phyloP scores from a whole-genome alignment of 2,329 filamentous ascomycete species.

The Parastagonospora nodorum region DNA sequence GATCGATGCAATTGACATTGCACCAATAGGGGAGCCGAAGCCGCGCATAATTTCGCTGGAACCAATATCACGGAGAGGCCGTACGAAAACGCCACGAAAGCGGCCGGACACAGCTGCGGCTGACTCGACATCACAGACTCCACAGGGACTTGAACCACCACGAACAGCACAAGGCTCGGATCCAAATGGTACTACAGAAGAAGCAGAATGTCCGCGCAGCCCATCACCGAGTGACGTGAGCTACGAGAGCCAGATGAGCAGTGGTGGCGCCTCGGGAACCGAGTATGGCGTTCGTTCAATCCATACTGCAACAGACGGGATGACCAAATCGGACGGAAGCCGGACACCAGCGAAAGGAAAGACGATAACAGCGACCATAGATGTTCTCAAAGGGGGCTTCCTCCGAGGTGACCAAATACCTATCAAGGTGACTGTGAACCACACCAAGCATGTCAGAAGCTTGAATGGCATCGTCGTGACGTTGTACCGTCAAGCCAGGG shows the following conservation, averaged over 20 bases:
- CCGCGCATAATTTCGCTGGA: conserved; percentile 85
- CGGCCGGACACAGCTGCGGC: conserved; percentile 17
- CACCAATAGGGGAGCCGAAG: conserved; percentile 72
- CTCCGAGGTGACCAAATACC: conserved; percentile 83
- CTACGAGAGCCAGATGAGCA: conserved; percentile 61
- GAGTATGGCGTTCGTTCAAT: conserved; percentile 49
- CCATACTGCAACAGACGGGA: conserved; percentile 52
- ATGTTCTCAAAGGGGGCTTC: conserved; percentile 80
- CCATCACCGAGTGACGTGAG: conserved; percentile 55
- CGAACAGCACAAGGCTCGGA: conserved; percentile 26
- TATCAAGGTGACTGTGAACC: conserved; percentile 79
- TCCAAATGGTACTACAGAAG: conserved; percentile 30
- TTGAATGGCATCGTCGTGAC: conserved; percentile 92
- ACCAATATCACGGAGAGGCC: conserved; percentile 74
- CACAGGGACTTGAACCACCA: conserved; percentile 23
- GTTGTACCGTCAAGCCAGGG: conserved; percentile 85
- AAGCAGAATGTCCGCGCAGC: conserved; percentile 45
- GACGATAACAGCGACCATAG: conserved; percentile 81
- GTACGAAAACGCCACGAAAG: conserved; percentile 57
- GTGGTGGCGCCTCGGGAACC: conserved; percentile 53
- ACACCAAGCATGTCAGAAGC: conserved; percentile 88
- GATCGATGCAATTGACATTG: conserved; percentile 83
- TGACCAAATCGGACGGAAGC: conserved; percentile 49
- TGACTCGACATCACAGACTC: conserved; percentile 19
- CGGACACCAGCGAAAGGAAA: conserved; percentile 67